A percentile compares a stretch with the other conserved stretches of the same genome.
Evolutionary conservation across 1,284 basidiomycete genomes (phyloP).

Genomic region (Ganoderma meredithae): DNA sequence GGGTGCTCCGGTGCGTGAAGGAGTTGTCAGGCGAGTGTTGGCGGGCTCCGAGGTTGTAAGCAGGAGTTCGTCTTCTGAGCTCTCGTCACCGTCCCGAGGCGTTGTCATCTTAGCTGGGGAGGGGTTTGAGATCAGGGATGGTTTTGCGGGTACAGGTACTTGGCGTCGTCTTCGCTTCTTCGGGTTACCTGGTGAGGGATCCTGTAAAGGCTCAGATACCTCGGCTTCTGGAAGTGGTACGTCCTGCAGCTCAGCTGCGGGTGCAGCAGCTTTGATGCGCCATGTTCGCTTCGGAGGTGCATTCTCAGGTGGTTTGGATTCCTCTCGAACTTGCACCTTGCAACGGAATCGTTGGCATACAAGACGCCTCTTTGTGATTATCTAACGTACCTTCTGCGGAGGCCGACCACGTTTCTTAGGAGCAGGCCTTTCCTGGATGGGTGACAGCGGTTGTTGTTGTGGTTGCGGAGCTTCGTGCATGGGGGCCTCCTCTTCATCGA

Average conservation of each 20-base stretch:
- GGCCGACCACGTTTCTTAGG: slow-evolving; percentile 23
- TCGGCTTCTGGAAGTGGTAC: not conserved
- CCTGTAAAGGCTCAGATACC: not conserved
- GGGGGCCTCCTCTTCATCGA: not conserved
- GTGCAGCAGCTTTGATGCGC: slow-evolving; percentile 1
- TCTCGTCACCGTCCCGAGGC: slow-evolving; percentile 20
- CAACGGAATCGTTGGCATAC: not conserved
- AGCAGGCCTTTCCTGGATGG: slow-evolving; percentile 15
- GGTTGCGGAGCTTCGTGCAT: not conserved
- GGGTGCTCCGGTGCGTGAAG: slow-evolving; percentile 29
- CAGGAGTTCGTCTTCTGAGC: slow-evolving; percentile 46
- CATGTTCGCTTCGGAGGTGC: slow-evolving; percentile 1
- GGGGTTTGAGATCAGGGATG: not conserved
- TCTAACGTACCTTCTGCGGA: slow-evolving; percentile 9
- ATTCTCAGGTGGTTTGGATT: not conserved
- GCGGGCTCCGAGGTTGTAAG: slow-evolving; percentile 37
- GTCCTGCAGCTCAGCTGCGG: not conserved
- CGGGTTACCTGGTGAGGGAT: slow-evolving; percentile 2
- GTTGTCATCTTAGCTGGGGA: slow-evolving; percentile 8
- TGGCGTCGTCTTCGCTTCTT: slow-evolving; percentile 15
- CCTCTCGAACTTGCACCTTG: not conserved
- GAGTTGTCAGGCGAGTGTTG: slow-evolving; percentile 36
- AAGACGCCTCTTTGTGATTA: no score
- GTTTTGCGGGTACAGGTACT: not conserved
- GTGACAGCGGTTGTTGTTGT: slow-evolving; percentile 22